These are phyloP conservation scores for Tylopilus plumbeoviolaceoides DNA, from an alignment of 768 basidiomycete genomes.

Conservation along the genomic window DNA sequence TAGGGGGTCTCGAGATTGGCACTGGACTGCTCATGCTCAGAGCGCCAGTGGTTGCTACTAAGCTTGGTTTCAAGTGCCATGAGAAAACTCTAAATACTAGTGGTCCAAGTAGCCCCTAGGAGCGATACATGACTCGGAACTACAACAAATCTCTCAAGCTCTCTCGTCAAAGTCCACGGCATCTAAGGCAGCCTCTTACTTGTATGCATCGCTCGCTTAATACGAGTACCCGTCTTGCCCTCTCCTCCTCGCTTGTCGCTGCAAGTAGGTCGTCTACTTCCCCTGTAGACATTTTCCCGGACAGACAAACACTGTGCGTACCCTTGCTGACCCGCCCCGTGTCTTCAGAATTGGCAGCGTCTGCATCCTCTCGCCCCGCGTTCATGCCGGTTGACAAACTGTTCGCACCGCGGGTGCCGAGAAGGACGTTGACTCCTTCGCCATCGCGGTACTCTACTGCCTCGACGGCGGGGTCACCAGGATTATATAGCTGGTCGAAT, in stretches of 20 bases:
- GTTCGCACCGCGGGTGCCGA: neutral
- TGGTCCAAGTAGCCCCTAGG: neutral
- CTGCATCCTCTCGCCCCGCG: neutral
- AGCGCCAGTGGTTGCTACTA: too few relatives aligned
- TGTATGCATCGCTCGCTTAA: slow-evolving; percentile 16
- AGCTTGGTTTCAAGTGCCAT: neutral
- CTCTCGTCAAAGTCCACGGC: neutral
- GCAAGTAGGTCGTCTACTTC: slow-evolving; percentile 25
- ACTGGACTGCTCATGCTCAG: neutral
- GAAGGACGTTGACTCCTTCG: neutral
- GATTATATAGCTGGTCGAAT: too few relatives aligned
- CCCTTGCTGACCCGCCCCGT: neutral
- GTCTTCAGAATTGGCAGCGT: neutral
- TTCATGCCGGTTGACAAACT: neutral
- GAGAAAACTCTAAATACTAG: slow-evolving; percentile 7
- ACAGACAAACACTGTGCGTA: neutral
- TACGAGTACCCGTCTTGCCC: slow-evolving; percentile 21
- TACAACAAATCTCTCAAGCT: neutral
- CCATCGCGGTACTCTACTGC: neutral
- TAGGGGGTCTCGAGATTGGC: slow-evolving; percentile 6
- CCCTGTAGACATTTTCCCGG: neutral
- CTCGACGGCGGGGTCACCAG: neutral
- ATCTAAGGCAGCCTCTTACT: slow-evolving; percentile 23
- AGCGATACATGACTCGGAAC: too few relatives aligned
- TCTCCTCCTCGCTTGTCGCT: slow-evolving; percentile 12